Conservation (phyloP, 2,329 filamentous ascomycete species). For the Xylaria sp. region DNA sequence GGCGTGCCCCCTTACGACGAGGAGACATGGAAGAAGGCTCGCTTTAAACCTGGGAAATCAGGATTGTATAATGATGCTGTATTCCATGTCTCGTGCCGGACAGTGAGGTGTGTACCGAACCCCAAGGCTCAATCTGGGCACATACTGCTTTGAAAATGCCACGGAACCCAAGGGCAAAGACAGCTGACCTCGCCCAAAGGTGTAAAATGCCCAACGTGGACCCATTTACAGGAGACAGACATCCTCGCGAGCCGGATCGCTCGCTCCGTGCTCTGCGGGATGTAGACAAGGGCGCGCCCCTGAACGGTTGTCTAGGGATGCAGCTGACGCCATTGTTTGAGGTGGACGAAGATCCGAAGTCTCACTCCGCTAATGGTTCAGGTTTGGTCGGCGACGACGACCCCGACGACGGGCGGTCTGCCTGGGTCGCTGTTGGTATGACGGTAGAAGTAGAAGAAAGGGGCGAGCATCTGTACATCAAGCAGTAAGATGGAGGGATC, state of each 20-base stretch:
- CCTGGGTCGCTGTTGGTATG: conserved; percentile 67
- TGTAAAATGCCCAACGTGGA: conserved; percentile 80
- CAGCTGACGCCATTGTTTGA: conserved; percentile 69
- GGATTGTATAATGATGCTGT: conserved; percentile 57
- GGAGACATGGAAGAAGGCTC: conserved; percentile 74
- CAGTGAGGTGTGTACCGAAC: conserved; percentile 62
- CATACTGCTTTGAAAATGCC: not conserved
- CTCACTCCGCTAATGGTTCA: conserved; percentile 7
- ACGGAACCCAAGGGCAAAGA: not conserved
- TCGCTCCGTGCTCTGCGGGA: conserved; percentile 68
- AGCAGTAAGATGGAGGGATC: conserved; percentile 43
- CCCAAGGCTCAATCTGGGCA: not conserved
- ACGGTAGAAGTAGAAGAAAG: conserved; percentile 60
- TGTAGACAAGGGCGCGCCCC: conserved; percentile 69
- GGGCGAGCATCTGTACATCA: conserved; percentile 58
- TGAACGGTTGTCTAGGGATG: conserved; percentile 71
- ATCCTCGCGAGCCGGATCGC: conserved; percentile 66
- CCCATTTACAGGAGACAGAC: conserved; percentile 66
- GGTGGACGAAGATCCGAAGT: conserved; percentile 15
- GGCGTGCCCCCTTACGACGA: conserved; percentile 74
- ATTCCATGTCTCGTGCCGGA: conserved; percentile 72
- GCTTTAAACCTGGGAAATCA: conserved; percentile 60
- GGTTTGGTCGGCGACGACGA: conserved; percentile 44
- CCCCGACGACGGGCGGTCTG: conserved; percentile 45
- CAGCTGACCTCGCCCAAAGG: conserved; percentile 46